Base-by-base conservation (phyloP, 2,329 filamentous ascomycete species). In the Calonectria pseudoturangicola region DNA sequence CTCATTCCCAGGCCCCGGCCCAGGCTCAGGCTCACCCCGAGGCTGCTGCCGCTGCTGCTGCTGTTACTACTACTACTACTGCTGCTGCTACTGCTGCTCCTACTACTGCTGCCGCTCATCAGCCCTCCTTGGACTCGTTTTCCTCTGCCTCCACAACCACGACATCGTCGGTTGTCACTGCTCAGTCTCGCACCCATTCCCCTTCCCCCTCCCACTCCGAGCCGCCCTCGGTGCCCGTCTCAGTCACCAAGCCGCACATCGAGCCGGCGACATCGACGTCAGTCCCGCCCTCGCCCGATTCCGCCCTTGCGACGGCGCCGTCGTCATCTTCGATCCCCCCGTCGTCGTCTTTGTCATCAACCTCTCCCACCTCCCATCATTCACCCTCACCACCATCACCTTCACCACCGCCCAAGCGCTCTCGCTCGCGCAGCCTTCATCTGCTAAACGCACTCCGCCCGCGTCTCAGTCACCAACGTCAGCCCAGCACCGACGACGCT, bases 1-100 rank as follows among this genome's bases (percentile, higher is more conserved):
- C 72, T 65, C 70, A 76, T 76, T 72, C 78, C 76, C 78, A 77
- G 41, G 41, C 68, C 43, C 64, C 28, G 68, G 68, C 68, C 66
- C 73, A 68, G 73, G 63, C 33, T 36, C 33, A 36, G 33, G 33
- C 72, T 67, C 75, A 73, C 71, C 56, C 54, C 63, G 65, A 60
- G 58, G 63, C 70, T 58, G 70, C 65, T 74, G 72, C 71, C 69
- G 60, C 51, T 65, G 74, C 77, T 69, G 66, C 75, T 74, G 21
- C 33, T 36, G 28, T 25, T 73, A 54, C 65, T 60, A 30, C 41
- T 27, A 27, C 27, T 28, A 36, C 41, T 45, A 51, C 28, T 47
- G 45, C 27, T 28, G 43, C 65, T 60, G 45, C 28, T 28, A n/a
- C 27, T 28, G 36, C 41, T 45, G 39, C 28, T 47, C 28, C 39